Percentiles rank a stretch among this genome's conserved stretches.
Conservation (phyloP, 2,329 filamentous ascomycete species). For the Pezicula carpinea region DNA sequence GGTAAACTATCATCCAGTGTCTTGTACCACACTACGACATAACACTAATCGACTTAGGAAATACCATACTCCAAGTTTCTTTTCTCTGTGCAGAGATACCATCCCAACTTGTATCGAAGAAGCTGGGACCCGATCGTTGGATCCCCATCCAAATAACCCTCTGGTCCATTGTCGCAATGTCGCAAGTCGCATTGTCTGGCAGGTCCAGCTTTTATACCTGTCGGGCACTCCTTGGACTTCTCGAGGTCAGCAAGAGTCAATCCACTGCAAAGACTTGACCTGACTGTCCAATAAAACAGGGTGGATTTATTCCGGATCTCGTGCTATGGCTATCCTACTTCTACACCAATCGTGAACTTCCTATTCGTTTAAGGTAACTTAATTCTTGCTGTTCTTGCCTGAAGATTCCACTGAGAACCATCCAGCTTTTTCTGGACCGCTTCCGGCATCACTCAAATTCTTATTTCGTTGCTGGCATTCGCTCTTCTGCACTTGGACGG, state of each 20-base stretch:
- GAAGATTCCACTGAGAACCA: background rate
- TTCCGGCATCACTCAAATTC: slow-evolving; percentile 34
- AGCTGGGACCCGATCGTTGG: slow-evolving; percentile 45
- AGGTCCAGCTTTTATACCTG: slow-evolving; percentile 37
- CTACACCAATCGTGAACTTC: slow-evolving; percentile 66
- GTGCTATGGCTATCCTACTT: slow-evolving; percentile 68
- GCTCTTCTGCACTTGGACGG: slow-evolving; percentile 48
- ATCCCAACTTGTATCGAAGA: slow-evolving; percentile 56
- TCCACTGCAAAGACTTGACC: too few relatives aligned
- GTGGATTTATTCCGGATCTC: slow-evolving; percentile 57
- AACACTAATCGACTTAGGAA: slow-evolving; percentile 28
- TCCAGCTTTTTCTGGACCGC: slow-evolving; percentile 63
- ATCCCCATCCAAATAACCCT: slow-evolving; percentile 46
- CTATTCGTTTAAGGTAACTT: slow-evolving; percentile 46
- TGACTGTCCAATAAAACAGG: slow-evolving; percentile 24
- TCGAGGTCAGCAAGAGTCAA: slow-evolving; percentile 29
- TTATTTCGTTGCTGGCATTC: slow-evolving; percentile 50
- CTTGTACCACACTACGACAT: too few relatives aligned
- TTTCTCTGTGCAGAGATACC: slow-evolving; percentile 56
- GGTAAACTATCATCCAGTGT: too few relatives aligned
- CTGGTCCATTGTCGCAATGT: slow-evolving; percentile 44
- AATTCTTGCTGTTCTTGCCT: background rate
- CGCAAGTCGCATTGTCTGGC: slow-evolving; percentile 39
- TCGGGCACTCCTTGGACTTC: slow-evolving; percentile 30
- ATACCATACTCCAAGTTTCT: slow-evolving; percentile 47